phyloP scores from a whole-genome alignment of 1,284 basidiomycete genomes.

The Apiotrichum brassicae region DNA sequence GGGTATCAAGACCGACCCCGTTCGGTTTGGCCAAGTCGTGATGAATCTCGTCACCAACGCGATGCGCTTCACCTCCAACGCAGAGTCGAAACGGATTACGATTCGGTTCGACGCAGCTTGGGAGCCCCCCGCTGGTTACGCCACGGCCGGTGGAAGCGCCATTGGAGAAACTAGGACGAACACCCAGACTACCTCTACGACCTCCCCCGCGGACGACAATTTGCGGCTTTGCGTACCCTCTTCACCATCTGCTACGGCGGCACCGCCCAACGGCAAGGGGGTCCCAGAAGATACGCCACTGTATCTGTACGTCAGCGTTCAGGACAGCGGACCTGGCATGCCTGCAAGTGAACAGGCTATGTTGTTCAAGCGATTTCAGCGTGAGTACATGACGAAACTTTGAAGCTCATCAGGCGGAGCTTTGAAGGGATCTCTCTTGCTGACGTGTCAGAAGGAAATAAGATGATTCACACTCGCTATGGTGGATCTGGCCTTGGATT shows the following conservation, averaged over 20 bases:
- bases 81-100: constrained; percentile 19
- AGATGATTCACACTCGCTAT: constrained; percentile 44
- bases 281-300: constrained; percentile 30
- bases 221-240: neutral
- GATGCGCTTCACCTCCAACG: constrained; percentile 25
- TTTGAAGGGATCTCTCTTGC: too few relatives aligned
- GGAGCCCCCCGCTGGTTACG: constrained; percentile 12
- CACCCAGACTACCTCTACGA: too few relatives aligned
- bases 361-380: constrained; percentile 42
- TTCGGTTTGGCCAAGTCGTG: constrained; percentile 43
- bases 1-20: constrained; percentile 42
- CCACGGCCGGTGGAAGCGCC: neutral
- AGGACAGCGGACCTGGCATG: constrained; percentile 46
- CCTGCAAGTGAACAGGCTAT: constrained; percentile 32
- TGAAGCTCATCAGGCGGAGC: too few relatives aligned
- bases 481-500: constrained; percentile 45
- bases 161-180: too few relatives aligned
- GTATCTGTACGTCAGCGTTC: constrained; percentile 38
- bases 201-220: too few relatives aligned
- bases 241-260: neutral
- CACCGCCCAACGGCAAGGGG: neutral
- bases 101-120: constrained; percentile 27
- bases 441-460: constrained; percentile 28
- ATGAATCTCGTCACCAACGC: constrained; percentile 34
- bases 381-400: neutral